Conservation (phyloP, 495 filamentous ascomycete genomes). For the Annulohypoxylon bovei region DNA sequence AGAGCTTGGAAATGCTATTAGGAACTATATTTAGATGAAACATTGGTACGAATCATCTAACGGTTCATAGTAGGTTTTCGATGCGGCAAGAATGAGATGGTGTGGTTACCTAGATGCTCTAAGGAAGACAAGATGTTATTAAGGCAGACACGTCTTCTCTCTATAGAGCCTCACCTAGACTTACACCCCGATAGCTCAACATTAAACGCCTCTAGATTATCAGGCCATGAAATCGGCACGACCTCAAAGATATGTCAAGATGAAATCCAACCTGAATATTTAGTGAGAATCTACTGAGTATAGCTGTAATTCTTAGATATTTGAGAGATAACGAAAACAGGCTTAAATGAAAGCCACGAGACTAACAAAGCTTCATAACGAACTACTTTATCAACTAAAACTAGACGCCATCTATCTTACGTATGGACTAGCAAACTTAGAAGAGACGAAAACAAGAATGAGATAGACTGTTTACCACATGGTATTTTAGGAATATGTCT, state of each 20-base stretch:
- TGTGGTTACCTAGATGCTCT: too few species aligned
- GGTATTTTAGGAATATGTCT: too few species aligned
- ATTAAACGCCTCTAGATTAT: background rate
- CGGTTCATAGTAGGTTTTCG: background rate
- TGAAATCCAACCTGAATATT: background rate
- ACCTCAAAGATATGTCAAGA: background rate
- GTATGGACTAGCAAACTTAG: slow-evolving; percentile 11
- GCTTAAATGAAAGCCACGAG: background rate
- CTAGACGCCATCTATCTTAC: background rate
- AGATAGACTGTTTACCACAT: background rate
- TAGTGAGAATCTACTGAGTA: background rate
- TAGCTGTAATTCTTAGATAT: background rate
- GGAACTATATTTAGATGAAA: background rate
- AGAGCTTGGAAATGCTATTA: background rate
- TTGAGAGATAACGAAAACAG: background rate
- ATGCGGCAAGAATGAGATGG: background rate
- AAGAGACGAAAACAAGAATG: background rate
- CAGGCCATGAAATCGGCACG: background rate
- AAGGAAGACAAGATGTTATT: too few species aligned
- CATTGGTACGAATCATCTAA: background rate
- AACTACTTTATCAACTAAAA: background rate
- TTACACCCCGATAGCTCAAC: background rate
- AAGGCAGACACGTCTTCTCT: background rate
- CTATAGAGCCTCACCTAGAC: background rate
- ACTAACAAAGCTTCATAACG: background rate